A percentile compares a stretch with the other conserved stretches of the same genome.
phyloP scores from a whole-genome alignment of 345 rosid species.

The Bruguiera gymnorhiza region DNA sequence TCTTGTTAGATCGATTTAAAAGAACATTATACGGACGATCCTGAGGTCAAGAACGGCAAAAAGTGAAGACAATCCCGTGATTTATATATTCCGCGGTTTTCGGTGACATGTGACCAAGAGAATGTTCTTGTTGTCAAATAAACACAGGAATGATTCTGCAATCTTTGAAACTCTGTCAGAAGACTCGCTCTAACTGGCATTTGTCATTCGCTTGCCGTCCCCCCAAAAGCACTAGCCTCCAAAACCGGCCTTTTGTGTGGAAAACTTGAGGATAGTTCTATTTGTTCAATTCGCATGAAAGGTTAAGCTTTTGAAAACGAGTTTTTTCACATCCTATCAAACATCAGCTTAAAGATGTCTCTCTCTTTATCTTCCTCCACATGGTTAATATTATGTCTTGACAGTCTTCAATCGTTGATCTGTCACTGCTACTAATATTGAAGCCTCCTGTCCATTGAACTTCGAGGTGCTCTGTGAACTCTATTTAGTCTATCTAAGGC shows the following conservation, averaged over 20 bases:
- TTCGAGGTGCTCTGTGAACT: conserved; percentile 19
- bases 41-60: background rate
- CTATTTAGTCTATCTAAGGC: conserved; percentile 13
- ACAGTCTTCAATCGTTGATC: conserved; percentile 1
- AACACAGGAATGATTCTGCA: conserved; percentile 2
- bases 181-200: background rate
- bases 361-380: background rate
- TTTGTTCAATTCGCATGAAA: conserved; percentile 3
- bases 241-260: conserved; percentile 1
- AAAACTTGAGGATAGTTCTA: no score
- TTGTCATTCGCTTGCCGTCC: background rate
- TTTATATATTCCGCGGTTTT: no score
- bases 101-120: no score
- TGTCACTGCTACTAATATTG: conserved; percentile 4
- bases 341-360: conserved; percentile 15
- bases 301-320: background rate
- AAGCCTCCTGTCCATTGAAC: conserved; percentile 30
- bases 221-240: conserved; percentile 1
- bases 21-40: no score
- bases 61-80: no score
- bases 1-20: background rate
- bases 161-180: background rate
- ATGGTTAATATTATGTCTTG: conserved; percentile 1
- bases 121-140: no score
- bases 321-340: background rate